Evolutionary conservation across 1,284 basidiomycete genomes (phyloP), one percentile per base, ranked within the genome.

Genomic region (Cutaneotrichosporon daszewskae): DNA sequence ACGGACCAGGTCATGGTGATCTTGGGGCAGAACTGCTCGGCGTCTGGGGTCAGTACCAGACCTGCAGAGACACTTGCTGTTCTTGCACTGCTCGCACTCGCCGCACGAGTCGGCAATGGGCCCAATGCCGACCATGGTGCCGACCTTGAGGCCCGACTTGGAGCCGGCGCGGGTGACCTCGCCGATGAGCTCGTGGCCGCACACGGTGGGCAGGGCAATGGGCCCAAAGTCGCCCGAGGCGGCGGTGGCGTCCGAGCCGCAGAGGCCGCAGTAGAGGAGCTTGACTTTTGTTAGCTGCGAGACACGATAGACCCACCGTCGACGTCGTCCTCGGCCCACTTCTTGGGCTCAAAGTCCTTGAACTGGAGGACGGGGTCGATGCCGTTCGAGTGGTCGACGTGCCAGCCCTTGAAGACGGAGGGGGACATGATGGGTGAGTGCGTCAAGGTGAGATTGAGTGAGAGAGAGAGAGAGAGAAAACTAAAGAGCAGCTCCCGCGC

Each of bases 41-140:
- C 34, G 26, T 34, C 35, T 42, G n/a, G n/a, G n/a, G n/a, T n/a
- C n/a, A n/a, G n/a, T n/a, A n/a, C n/a, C n/a, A n/a, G n/a, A n/a
- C n/a, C n/a, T n/a, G n/a, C n/a, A n/a, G n/a, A n/a, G n/a, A n/a
- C n/a, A n/a, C n/a, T n/a, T n/a, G n/a, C 69, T 54, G 13, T 57
- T 53, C 34, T 67, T 58, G 64, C 76, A 77, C 14, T 65, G 62
- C 6, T 49, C 43, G 55, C 75, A 76, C 42, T 64, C 51, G 37
- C 59, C 45, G 57, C 72, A 74, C 14, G 54, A 60, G 51, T 73
- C 73, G 43, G 65, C 68, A 55, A 76, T 75, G 2, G 75, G 74
- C 19, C 75, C 76, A 18, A 77, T 68, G 40, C 75, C 75, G 36
- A 71, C 74, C 4, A 71, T 53, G 51, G 75, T 72, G 35, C 75